Evolutionary conservation across 257 asterid genomes (phyloP).

Genomic region (Ilex aquifolium): DNA sequence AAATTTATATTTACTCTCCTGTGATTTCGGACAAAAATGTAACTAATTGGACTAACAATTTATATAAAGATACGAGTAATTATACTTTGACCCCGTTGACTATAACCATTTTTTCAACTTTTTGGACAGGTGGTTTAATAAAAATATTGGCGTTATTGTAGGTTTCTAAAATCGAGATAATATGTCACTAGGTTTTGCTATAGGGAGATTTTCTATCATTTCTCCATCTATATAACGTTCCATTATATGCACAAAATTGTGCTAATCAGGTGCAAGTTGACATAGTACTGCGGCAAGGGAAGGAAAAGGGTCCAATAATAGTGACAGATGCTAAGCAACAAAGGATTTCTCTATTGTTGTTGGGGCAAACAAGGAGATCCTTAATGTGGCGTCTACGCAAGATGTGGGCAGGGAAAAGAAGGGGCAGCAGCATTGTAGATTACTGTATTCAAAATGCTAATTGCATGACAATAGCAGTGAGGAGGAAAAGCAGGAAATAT

Average conservation of each 20-base stretch:
- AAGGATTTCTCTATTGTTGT: conserved; percentile 52
- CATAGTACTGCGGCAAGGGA: conserved; percentile 52
- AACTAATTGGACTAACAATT: too few relatives aligned
- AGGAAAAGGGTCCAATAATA: conserved; percentile 55
- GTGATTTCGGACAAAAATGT: too few relatives aligned
- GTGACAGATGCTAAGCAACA: conserved; percentile 60
- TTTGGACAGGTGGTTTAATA: not conserved
- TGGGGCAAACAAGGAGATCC: conserved; percentile 63
- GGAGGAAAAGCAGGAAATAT: conserved; percentile 56
- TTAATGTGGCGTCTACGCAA: conserved; percentile 51
- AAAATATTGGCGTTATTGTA: not conserved
- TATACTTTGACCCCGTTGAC: too few relatives aligned
- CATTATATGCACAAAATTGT: not conserved
- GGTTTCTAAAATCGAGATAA: not conserved
- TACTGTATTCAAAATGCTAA: conserved; percentile 74
- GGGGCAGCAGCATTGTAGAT: conserved; percentile 40
- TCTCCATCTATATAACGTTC: too few relatives aligned
- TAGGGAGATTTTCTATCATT: too few relatives aligned
- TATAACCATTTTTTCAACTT: too few relatives aligned
- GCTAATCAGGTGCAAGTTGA: conserved; percentile 62
- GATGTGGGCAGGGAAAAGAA: conserved; percentile 43
- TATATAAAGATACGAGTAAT: too few relatives aligned
- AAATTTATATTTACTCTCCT: too few relatives aligned
- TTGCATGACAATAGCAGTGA: conserved; percentile 89
- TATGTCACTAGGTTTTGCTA: not conserved